Evolutionary conservation across 371 early-diverging fungal genomes (phyloP).

Genomic region (Mortierella sp.): DNA sequence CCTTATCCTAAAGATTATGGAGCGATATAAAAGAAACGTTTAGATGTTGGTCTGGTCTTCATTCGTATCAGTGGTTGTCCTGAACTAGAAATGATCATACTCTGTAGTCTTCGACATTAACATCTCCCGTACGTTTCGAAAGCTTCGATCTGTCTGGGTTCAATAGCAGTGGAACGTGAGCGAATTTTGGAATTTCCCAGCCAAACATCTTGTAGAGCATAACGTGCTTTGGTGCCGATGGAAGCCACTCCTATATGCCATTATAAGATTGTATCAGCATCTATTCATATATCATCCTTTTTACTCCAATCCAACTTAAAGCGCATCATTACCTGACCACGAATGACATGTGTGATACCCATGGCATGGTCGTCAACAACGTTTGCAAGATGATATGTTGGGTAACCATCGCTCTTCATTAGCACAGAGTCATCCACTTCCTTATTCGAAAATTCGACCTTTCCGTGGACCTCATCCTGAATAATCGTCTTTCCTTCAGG

Average conservation of each 20-base stretch:
- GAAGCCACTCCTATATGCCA: constrained; percentile 85
- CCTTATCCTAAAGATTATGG: constrained; percentile 68
- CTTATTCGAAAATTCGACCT: constrained; percentile 75
- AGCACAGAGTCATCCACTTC: constrained; percentile 91
- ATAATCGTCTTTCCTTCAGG: constrained; percentile 73
- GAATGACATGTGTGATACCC: constrained; percentile 92
- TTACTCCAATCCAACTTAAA: neutral
- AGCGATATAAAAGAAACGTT: neutral
- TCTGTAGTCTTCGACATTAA: constrained; percentile 78
- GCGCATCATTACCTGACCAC: constrained; percentile 79
- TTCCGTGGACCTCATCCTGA: constrained; percentile 85
- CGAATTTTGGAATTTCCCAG: constrained; percentile 85
- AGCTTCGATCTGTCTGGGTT: constrained; percentile 89
- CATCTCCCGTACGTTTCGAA: constrained; percentile 88
- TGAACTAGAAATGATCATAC: constrained; percentile 17
- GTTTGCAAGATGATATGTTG: constrained; percentile 96
- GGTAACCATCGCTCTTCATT: constrained; percentile 92
- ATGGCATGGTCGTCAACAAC: constrained; percentile 95
- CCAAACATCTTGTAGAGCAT: constrained; percentile 86
- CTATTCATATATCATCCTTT: neutral
- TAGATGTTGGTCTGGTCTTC: neutral
- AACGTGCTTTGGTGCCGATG: constrained; percentile 93
- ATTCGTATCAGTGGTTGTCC: neutral
- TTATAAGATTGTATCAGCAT: neutral
- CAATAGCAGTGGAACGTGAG: constrained; percentile 90